Conservation (phyloP, 257 asterid species). For the Ajuga chamaepitys region DNA sequence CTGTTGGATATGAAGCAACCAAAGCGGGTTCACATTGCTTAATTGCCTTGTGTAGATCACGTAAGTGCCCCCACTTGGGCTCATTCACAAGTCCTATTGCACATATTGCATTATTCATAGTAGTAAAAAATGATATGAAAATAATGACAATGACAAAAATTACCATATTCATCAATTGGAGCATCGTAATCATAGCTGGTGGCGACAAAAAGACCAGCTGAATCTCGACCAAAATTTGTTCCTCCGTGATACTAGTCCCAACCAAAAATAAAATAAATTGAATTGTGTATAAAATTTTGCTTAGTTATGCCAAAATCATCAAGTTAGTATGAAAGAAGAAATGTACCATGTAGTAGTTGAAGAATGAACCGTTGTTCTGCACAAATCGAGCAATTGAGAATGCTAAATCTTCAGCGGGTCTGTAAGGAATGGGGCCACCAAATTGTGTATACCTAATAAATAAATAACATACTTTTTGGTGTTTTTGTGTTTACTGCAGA, state of each 20-base stretch:
- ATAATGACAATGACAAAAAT: not conserved
- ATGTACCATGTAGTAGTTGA: slow-evolving; percentile 90
- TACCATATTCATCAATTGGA: slow-evolving; percentile 92
- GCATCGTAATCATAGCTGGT: slow-evolving; percentile 93
- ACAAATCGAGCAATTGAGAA: slow-evolving; percentile 83
- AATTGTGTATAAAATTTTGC: not conserved
- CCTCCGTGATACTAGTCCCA: slow-evolving; percentile 79
- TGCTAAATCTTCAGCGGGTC: slow-evolving; percentile 92
- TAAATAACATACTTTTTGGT: too few relatives aligned
- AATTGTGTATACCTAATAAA: slow-evolving; percentile 59
- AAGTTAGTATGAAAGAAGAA: not conserved
- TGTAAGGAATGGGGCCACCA: slow-evolving; percentile 67
- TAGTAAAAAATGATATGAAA: not conserved
- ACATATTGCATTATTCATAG: not conserved
- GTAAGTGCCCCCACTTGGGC: slow-evolving; percentile 85
- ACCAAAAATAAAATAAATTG: not conserved
- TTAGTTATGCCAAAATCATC: not conserved
- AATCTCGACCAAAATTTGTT: slow-evolving; percentile 74
- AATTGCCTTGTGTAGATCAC: slow-evolving; percentile 74
- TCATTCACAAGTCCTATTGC: slow-evolving; percentile 53
- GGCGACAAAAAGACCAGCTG: slow-evolving; percentile 77
- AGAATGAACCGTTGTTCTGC: slow-evolving; percentile 82
- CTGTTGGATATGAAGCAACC: slow-evolving; percentile 73
- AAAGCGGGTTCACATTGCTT: slow-evolving; percentile 86
- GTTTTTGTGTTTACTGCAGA: too few relatives aligned